Evolutionary conservation across 331 rosid species (phyloP), one percentile per base, ranked within the genome.

Genomic region (Saraca asoca): DNA sequence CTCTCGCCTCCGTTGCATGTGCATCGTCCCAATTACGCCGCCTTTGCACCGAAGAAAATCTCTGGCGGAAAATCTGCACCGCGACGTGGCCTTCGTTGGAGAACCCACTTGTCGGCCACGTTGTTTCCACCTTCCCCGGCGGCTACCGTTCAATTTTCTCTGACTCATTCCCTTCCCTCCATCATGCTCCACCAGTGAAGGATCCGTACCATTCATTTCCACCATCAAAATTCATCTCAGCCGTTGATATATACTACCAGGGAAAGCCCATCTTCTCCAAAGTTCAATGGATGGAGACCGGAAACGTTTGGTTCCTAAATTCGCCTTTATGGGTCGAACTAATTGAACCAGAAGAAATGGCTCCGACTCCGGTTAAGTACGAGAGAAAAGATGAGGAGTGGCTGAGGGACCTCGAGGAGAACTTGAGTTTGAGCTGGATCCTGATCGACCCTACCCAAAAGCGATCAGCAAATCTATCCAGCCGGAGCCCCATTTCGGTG

Each of bases 261-360:
- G 84, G 56, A 10, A 66, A 53, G 37, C 80, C 78, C 11, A 46
- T 93, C 20, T 78, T 90, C 81, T 87, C 97, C 1, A 80, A 72
- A 8, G 72, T 83, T 34, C 62, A 73, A 0, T 69, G 62, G 9
- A 81, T 72, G 19, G 86, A 76, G 17, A 82, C 91, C 5, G 51
- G 46, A 3, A 62, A 83, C 18, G 74, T 68, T 0, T 88, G 97
- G 98, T 88, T 90, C 72, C 85, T 65, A 12, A 51, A 38, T 50
- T 81, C 95, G 7, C 98, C 97, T 0, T 79, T 90, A n/a, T 80
- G 88, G 68, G 62, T 93, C 2, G 95, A 90, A 15, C 58, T 88
- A 0, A 83, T 93, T 0, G 86, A 71, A 7, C 75, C 78, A 9
- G 71, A 82, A 57, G 98, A 87, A 15, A 20, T 77, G 10, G 79